These are phyloP conservation scores for Naganishia vaughanmartiniae DNA, from an alignment of 768 basidiomycete genomes.

Conservation along the genomic window DNA sequence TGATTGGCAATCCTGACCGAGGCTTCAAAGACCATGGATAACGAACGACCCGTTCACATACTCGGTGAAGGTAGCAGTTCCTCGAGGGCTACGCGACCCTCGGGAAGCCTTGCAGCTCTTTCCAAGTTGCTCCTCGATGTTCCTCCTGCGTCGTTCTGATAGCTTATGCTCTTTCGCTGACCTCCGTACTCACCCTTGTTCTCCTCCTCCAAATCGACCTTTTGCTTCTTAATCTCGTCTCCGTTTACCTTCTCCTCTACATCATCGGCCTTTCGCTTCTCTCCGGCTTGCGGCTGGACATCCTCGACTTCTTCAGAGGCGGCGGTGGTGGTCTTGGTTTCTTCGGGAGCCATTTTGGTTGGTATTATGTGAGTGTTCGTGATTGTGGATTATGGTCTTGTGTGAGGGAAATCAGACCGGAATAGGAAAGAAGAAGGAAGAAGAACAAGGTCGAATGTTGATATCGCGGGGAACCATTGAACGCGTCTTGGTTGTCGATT, in stretches of 20 bases:
- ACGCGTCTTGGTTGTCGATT: too few species aligned
- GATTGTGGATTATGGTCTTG: neutral
- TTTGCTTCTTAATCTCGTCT: constrained; percentile 11
- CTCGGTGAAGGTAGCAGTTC: too few species aligned
- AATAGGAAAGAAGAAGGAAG: too few species aligned
- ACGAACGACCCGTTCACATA: too few species aligned
- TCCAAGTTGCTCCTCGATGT: too few species aligned
- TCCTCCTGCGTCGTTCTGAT: too few species aligned
- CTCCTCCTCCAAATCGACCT: constrained; percentile 16
- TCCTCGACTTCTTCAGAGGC: neutral
- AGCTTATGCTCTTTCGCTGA: too few species aligned
- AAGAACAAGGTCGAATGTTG: neutral
- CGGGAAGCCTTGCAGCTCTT: too few species aligned
- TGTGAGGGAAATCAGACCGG: too few species aligned
- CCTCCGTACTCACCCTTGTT: constrained; percentile 17
- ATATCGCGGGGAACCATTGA: constrained; percentile 1
- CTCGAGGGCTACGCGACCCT: too few species aligned
- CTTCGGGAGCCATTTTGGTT: constrained; percentile 9
- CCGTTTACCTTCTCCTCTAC: neutral
- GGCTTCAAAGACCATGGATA: too few species aligned
- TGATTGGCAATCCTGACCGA: too few species aligned
- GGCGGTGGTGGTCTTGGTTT: constrained; percentile 2
- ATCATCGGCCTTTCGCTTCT: constrained; percentile 24
- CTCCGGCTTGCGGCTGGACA: neutral
- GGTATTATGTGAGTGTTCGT: neutral